Evolutionary conservation across 768 basidiomycete species (phyloP), one percentile per base, ranked within the genome.

Genomic region (Boletus rubescentipes): DNA sequence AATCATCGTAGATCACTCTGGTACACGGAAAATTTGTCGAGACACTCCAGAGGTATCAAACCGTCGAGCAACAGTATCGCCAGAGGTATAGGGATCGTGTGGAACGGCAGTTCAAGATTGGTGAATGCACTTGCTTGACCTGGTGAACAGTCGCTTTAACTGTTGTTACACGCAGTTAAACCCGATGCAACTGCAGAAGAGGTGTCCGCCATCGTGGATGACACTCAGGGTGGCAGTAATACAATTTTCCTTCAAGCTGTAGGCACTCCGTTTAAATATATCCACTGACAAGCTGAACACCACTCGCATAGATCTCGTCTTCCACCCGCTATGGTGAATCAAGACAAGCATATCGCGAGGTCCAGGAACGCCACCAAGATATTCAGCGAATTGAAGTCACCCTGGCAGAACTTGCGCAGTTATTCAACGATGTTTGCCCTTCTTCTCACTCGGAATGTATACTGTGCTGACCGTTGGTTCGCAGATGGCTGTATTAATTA

Each of bases 241-340:
- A 86, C 91, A 65, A 84, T 94, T 40, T 96, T 96, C 73, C 80
- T 85, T 14, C 83, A 89, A 64, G 88, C 89, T 38, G 88, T 87
- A 50, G 35, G 66, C 49, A 11, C 29, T 41, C 16, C 14, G 5
- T 48, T 10, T 16, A 21, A 40, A 30, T 23, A 18, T 35, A 34
- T 31, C 20, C 4, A 26, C 21, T 36, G n/a, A 37, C 46, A 48
- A 29, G 18, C 50, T 42, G 34, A 47, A 44, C 20, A 3, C 0
- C 11, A 47, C 29, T 36, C 8, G 9, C 32, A 9, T 56, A 92
- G 91, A 75, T 94, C 40, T 79, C 87, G 38, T 77, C 77, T 29
- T 89, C 90, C n/a, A 84, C 82, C 46, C 83, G 84, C n/a, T 92
- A 91, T 68, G 90, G 86, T 31, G 88, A 91, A 60, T 86, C 91